These are phyloP conservation scores for Huntiella bhutanensis DNA, from an alignment of 2,329 filamentous ascomycete genomes.

Conservation along the genomic window DNA sequence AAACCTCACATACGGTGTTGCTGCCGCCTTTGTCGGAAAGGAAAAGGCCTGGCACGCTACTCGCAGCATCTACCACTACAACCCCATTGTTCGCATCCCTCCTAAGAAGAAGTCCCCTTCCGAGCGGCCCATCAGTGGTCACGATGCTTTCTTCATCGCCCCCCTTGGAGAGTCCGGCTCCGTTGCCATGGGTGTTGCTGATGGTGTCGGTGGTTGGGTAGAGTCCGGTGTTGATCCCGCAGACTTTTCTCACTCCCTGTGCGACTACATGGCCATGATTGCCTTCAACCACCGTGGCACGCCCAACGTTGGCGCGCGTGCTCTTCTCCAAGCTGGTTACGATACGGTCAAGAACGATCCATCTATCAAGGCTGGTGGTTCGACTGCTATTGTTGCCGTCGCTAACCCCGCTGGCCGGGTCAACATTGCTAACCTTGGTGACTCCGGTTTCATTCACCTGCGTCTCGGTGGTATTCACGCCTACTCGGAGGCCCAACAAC, in stretches of 20 bases:
- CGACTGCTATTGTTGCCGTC: slow-evolving; percentile 78
- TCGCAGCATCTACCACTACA: slow-evolving; percentile 56
- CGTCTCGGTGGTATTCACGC: slow-evolving; percentile 70
- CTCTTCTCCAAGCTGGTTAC: slow-evolving; percentile 58
- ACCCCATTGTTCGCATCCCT: slow-evolving; percentile 41
- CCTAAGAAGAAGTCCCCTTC: slow-evolving; percentile 33
- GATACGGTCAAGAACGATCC: slow-evolving; percentile 59
- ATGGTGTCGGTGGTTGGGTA: slow-evolving; percentile 90
- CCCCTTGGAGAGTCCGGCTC: slow-evolving; percentile 52
- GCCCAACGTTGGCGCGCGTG: slow-evolving; percentile 25
- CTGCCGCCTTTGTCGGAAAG: slow-evolving; percentile 60
- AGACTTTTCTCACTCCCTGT: slow-evolving; percentile 85
- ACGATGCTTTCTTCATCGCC: slow-evolving; percentile 90
- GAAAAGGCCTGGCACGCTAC: slow-evolving; percentile 46
- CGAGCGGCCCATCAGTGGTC: slow-evolving; percentile 58
- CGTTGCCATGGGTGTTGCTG: slow-evolving; percentile 74
- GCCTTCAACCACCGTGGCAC: slow-evolving; percentile 41
- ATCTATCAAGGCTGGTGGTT: slow-evolving; percentile 62
- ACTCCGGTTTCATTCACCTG: slow-evolving; percentile 82
- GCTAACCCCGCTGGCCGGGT: slow-evolving; percentile 53
- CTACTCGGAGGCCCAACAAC: slow-evolving; percentile 72
- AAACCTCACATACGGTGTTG: slow-evolving; percentile 47
- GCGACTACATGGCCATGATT: slow-evolving; percentile 73
- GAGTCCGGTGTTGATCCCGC: slow-evolving; percentile 85
- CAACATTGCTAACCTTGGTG: slow-evolving; percentile 83